Conservation (phyloP, 75 land plant genomes). For the Gnetum montanum region DNA sequence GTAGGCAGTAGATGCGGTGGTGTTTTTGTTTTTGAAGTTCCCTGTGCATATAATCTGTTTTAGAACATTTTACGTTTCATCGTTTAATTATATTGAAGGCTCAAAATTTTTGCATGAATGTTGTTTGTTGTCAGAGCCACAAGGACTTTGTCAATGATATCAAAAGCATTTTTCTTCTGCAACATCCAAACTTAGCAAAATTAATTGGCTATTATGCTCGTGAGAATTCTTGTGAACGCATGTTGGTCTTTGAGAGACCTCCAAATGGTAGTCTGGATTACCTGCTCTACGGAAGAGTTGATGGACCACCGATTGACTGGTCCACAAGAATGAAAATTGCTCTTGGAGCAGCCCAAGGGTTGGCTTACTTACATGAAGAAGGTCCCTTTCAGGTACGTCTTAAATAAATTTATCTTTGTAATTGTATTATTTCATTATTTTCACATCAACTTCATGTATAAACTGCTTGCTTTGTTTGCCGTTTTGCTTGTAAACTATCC, state of each 20-base stretch:
- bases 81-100: neutral
- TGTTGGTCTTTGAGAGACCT: constrained; percentile 75
- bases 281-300: constrained; percentile 53
- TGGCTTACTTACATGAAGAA: constrained; percentile 85
- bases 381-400: constrained; percentile 65
- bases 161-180: constrained; percentile 42
- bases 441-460: neutral
- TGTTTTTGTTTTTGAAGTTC: neutral
- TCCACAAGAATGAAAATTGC: constrained; percentile 67
- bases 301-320: constrained; percentile 83
- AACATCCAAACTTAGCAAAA: constrained; percentile 53
- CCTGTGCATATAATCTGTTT: neutral
- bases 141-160: constrained; percentile 56
- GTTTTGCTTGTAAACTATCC: neutral
- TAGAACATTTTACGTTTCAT: neutral
- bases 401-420: neutral
- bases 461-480: neutral
- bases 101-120: neutral
- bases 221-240: constrained; percentile 46
- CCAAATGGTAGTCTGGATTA: constrained; percentile 69
- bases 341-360: constrained; percentile 82
- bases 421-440: constrained; percentile 1
- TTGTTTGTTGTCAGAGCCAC: constrained; percentile 33
- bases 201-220: constrained; percentile 72
- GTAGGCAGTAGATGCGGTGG: neutral